These are phyloP conservation scores for Macrolepiota albuminosa DNA, from an alignment of 768 basidiomycete genomes.

Conservation along the genomic window DNA sequence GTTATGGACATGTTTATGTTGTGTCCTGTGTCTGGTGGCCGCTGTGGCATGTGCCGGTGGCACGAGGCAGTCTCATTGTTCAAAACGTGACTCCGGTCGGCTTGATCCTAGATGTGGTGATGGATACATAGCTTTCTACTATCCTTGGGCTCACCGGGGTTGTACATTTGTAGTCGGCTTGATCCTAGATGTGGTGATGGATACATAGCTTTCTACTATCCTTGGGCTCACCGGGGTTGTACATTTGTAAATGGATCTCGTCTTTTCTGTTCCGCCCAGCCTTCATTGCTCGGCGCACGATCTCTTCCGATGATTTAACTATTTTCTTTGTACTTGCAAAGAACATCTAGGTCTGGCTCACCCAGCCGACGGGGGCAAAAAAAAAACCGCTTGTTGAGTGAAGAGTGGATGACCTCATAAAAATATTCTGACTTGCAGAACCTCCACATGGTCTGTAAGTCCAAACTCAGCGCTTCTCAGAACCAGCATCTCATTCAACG, in stretches of 20 bases:
- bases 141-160: not conserved
- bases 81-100: slow-evolving; percentile 5
- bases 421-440: not conserved
- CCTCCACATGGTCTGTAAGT: not conserved
- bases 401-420: not conserved
- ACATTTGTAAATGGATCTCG: not conserved
- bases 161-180: not conserved
- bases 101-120: not conserved
- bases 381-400: not conserved
- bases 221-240: not conserved
- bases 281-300: not conserved
- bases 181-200: not conserved
- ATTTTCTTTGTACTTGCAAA: not conserved
- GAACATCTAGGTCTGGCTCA: not conserved
- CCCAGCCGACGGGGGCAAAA: not conserved
- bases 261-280: not conserved
- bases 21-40: not conserved
- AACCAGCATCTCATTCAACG: not conserved
- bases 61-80: slow-evolving; percentile 13
- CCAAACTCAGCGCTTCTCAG: not conserved
- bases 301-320: slow-evolving; percentile 2
- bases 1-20: not conserved
- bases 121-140: slow-evolving; percentile 11
- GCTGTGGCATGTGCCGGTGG: not conserved
- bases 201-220: slow-evolving; percentile 9